These are phyloP conservation scores for Beta lomatogona DNA, from an alignment of 179 eudicot species.

Conservation along the genomic window DNA sequence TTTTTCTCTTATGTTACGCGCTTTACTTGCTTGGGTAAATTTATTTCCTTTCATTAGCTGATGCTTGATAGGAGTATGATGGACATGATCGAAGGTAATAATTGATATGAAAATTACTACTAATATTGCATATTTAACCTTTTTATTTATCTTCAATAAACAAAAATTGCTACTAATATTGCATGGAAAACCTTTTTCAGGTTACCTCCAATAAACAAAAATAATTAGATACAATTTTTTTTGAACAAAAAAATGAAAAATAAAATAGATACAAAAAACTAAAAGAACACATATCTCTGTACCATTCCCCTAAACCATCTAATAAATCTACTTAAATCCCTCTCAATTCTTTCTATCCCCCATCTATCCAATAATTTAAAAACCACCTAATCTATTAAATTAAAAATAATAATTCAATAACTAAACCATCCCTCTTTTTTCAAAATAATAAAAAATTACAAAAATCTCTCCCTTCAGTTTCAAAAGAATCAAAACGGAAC, in stretches of 20 bases:
- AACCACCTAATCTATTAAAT: constrained; percentile 18
- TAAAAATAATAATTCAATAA: constrained; percentile 3
- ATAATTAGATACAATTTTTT: constrained; percentile 15
- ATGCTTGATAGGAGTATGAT: too few relatives aligned
- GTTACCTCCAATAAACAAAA: neutral
- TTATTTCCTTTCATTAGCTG: too few relatives aligned
- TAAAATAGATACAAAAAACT: neutral
- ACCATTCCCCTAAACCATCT: constrained; percentile 12
- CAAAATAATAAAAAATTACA: neutral
- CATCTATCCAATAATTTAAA: constrained; percentile 12
- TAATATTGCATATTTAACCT: neutral
- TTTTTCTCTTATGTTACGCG: too few relatives aligned
- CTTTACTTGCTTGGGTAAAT: too few relatives aligned
- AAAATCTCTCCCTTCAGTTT: neutral
- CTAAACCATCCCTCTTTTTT: constrained; percentile 15
- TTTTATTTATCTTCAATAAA: neutral
- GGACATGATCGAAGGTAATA: too few relatives aligned
- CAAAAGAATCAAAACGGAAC: constrained; percentile 43
- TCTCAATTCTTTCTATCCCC: neutral
- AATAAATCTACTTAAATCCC: constrained; percentile 5
- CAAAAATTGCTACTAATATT: too few relatives aligned
- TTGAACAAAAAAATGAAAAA: neutral
- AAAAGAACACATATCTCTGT: constrained; percentile 14
- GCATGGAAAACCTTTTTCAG: neutral
- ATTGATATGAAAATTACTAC: too few relatives aligned